Conservation (phyloP, 139 green algal species). For the Chlorella sp. region DNA sequence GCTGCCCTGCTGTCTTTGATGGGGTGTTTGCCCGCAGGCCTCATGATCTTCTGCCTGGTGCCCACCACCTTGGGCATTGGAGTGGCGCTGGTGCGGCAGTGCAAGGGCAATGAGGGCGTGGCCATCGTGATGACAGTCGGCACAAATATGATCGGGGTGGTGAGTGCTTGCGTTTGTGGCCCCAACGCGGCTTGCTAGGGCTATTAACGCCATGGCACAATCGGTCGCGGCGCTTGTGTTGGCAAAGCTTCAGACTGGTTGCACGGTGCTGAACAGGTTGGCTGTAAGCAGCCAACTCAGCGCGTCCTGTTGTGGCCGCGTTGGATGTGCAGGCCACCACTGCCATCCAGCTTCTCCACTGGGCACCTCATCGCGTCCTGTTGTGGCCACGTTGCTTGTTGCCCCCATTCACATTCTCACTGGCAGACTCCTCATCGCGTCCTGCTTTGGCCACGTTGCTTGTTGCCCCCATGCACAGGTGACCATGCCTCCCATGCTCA, state of each 20-base stretch:
- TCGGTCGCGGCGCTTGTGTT: neutral
- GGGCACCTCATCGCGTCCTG: neutral
- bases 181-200: neutral
- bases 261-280: neutral
- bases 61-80: slow-evolving; percentile 76
- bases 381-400: neutral
- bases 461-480: neutral
- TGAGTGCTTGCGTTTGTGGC: no score
- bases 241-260: neutral
- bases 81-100: slow-evolving; percentile 43
- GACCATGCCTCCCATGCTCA: slow-evolving; percentile 52
- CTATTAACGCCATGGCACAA: neutral
- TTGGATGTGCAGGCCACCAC: neutral
- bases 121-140: slow-evolving; percentile 68
- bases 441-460: neutral
- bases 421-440: neutral
- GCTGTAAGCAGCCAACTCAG: neutral
- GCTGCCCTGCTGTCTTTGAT: no score
- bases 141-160: slow-evolving; percentile 52
- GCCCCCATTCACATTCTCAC: neutral
- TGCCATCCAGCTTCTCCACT: neutral
- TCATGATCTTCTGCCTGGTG: slow-evolving; percentile 69
- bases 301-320: neutral
- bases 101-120: slow-evolving; percentile 49
- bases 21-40: no score